phyloP scores from a whole-genome alignment of 768 basidiomycete genomes.

The Podaxis sp. region DNA sequence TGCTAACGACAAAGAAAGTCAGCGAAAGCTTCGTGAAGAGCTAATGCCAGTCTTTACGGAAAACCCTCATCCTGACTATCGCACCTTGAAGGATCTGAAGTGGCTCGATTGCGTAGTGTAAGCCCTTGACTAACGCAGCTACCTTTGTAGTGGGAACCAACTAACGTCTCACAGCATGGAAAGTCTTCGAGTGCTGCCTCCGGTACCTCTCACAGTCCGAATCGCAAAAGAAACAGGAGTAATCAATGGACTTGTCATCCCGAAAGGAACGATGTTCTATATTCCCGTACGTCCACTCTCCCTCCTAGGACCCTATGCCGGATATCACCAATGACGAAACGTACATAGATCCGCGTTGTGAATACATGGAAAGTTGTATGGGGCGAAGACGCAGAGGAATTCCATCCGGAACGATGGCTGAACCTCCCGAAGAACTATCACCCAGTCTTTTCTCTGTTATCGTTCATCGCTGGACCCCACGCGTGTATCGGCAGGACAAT shows the following conservation, averaged over 20 bases:
- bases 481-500: constrained; percentile 50
- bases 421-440: constrained; percentile 36
- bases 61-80: constrained; percentile 36
- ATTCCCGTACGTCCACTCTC: constrained; percentile 31
- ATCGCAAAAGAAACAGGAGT: constrained; percentile 36
- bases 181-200: constrained; percentile 40
- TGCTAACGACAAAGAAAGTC: constrained; percentile 47
- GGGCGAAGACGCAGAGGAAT: constrained; percentile 55
- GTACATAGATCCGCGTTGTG: constrained; percentile 43
- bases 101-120: constrained; percentile 44
- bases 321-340: not conserved
- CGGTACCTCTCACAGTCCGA: constrained; percentile 39
- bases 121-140: constrained; percentile 7
- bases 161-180: constrained; percentile 31
- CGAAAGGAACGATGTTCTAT: constrained; percentile 42
- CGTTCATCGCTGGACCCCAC: constrained; percentile 47
- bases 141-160: not conserved
- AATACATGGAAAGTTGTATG: constrained; percentile 51
- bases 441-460: constrained; percentile 35
- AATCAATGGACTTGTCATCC: constrained; percentile 42
- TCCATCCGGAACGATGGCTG: constrained; percentile 48
- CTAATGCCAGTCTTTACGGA: constrained; percentile 37
- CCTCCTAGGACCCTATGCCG: not conserved
- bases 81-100: constrained; percentile 36
- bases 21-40: constrained; percentile 54